Evolutionary conservation across 768 basidiomycete genomes (phyloP), one percentile per base, ranked within the genome.

Genomic region (Tricholomella constricta): DNA sequence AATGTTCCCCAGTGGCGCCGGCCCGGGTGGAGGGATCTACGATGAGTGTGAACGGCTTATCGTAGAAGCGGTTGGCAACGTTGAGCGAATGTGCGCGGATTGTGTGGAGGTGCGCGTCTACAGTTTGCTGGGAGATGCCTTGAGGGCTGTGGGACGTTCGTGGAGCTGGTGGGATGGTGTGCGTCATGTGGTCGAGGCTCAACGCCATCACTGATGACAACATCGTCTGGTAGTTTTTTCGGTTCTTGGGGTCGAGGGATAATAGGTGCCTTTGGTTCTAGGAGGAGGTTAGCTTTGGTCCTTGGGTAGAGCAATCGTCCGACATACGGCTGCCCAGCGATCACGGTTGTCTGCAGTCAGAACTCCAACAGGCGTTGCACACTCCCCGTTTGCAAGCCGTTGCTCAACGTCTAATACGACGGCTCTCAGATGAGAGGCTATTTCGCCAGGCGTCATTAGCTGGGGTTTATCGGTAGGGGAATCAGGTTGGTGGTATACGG

Each of bases 1-100:
- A 89, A 66, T 96, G 94, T 70, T 98, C 95, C 4, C 95, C 95
- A 62, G 85, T 83, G 36, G 89, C 88, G 34, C 93, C 91, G 6
- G 91, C 90, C 32, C 91, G 85, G 2, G 87, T 86, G 48, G 88
- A 89, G 1, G 86, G 82, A 66, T 98, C 95, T 32, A 98, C 85
- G 43, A 91, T 80, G 48, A 97, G 72, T 4, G 86, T 86, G 34
- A 89, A 80, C 2, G 87, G 78, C 69, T 97, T 98, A 74, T 98
- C 95, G 67, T 85, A 91, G 81, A 92, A 97, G 29, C 96, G 78
- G 62, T 97, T 97, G 37, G 80, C 74, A 5, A 84, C 80, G 52
- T 82, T 84, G 51, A 77, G 71, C 2, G 69, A 62, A 2, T 86
- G 85, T 0, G 83, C 81, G 19, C 90, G 85, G 45, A 86, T 79